Evolutionary conservation across 768 basidiomycete genomes (phyloP), one percentile per base, ranked within the genome.

Genomic region (Pulveroboletus frians): DNA sequence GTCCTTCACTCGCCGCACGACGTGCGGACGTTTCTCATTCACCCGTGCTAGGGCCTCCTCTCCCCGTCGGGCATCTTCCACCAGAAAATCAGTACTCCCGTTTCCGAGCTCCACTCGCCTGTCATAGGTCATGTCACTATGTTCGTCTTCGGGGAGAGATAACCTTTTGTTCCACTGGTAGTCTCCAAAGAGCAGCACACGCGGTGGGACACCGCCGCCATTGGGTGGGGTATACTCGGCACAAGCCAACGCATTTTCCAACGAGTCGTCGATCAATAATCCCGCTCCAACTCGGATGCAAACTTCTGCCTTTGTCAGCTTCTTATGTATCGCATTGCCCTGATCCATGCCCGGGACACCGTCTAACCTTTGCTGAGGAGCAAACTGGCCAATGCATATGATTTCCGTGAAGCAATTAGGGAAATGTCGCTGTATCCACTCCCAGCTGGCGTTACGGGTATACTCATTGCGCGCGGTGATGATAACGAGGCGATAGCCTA

Each of bases 191-290:
- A 92, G 73, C 35, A 91, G 65, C 27, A 85, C 82, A 3, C 74
- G 78, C 13, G 76, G 77, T n/a, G 73, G 70, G 21, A 42, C 39
- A 43, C 40, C 34, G 8, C 44, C 47, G 15, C 34, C 59, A 5
- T 36, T 51, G n/a, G 44, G 44, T 20, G 61, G 39, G 18, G 49
- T 34, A 47, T 69, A 37, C 29, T 62, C 73, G 0, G 73, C 75
- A 53, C 82, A 83, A 49, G 79, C 74, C 23, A 85, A 54, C 32
- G 84, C 85, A 64, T 91, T 90, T 65, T 91, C 88, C 36, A 83
- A 59, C 6, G 87, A 88, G 69, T 92, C 89, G 65, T 92, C 89
- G 50, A 92, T 81, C 45, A 92, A 69, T 34, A 89, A 61, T 35
- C 74, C 72, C 10, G 88, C 84, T 14, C 75, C 75, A 15, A 90